Evolutionary conservation across 495 filamentous ascomycete genomes (phyloP), one percentile per base, ranked within the genome.

Genomic region (Mytilinidion resinicola): DNA sequence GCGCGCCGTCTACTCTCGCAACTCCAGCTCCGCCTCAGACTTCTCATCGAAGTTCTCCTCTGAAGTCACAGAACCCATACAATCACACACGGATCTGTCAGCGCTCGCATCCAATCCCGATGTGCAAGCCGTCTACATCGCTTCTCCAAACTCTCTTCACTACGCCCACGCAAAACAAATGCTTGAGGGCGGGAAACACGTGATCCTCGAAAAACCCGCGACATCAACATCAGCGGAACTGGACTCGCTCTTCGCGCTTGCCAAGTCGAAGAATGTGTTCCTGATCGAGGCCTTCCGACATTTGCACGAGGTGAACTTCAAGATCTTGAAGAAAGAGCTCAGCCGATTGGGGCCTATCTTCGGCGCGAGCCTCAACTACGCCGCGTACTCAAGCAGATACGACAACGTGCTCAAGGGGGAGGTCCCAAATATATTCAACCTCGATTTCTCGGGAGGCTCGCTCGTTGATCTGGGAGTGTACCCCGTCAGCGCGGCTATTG

Each of bases 121-220:
- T 14, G 73, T 82, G 37, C 66, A 74, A 55, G 68, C 69, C 5
- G 67, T 82, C 8, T 81, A 78, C 67, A 76, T 82, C 47, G 72
- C 78, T 4, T 74, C 78, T 1, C 78, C 79, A 8, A 79, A 79
- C 62, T 61, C 60, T 20, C 64, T 73, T 8, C 91, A 96, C 73
- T 90, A 80, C 68, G 58, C 69, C 6, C 74, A 91, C 43, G 74
- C 80, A 5, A 84, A 84, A 67, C 67, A 81, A 38, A 85, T 88
- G 2, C 76, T 96, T 14, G 78, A 84, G 64, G 77, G 78, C 14
- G 86, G 88, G 49, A 96, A 95, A 72, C 82, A 96, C 69, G 87
- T 95, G 20, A 77, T 96, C 25, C 84, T 90, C 41, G 91, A 96
- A 73, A 96, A 96, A 73, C 91, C 91, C 0, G 91, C 96, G 70